These are phyloP conservation scores for Thermoascus crustaceus DNA, from an alignment of 2,329 filamentous ascomycete genomes.

Conservation along the genomic window DNA sequence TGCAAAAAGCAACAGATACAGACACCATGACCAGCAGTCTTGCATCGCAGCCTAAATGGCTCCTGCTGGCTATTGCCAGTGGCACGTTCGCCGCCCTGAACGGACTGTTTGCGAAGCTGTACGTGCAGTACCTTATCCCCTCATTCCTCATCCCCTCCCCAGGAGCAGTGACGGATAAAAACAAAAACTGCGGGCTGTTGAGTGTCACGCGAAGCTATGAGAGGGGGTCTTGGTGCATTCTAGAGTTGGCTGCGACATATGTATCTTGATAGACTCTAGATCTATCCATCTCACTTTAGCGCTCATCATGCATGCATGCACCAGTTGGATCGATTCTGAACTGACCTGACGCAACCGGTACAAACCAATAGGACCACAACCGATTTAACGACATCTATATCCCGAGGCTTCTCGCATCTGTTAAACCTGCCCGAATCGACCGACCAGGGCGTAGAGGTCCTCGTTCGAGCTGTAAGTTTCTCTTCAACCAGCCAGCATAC, in stretches of 20 bases:
- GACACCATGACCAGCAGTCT: constrained; percentile 6
- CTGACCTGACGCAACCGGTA: neutral
- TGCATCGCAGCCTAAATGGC: constrained; percentile 29
- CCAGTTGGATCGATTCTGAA: neutral
- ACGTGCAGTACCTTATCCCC: constrained; percentile 12
- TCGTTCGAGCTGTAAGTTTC: constrained; percentile 45
- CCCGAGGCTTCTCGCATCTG: constrained; percentile 37
- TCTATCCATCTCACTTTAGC: too few species aligned
- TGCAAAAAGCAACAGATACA: constrained; percentile 26
- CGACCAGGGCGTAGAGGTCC: constrained; percentile 39
- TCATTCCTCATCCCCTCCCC: neutral
- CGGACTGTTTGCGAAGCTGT: constrained; percentile 61
- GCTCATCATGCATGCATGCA: neutral
- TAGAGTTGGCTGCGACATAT: too few species aligned
- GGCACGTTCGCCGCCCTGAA: constrained; percentile 57
- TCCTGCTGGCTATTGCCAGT: constrained; percentile 52
- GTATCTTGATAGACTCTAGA: too few species aligned
- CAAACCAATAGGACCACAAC: constrained; percentile 51
- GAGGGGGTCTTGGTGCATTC: too few species aligned
- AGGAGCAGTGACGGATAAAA: too few species aligned
- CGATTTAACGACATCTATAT: constrained; percentile 47
- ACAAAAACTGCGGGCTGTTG: too few species aligned
- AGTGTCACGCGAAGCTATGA: too few species aligned
- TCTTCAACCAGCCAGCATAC: neutral
- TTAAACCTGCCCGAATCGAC: constrained; percentile 39